Evolutionary conservation across 345 rosid species (phyloP), one percentile per base, ranked within the genome.

Genomic region (Citrus glauca): DNA sequence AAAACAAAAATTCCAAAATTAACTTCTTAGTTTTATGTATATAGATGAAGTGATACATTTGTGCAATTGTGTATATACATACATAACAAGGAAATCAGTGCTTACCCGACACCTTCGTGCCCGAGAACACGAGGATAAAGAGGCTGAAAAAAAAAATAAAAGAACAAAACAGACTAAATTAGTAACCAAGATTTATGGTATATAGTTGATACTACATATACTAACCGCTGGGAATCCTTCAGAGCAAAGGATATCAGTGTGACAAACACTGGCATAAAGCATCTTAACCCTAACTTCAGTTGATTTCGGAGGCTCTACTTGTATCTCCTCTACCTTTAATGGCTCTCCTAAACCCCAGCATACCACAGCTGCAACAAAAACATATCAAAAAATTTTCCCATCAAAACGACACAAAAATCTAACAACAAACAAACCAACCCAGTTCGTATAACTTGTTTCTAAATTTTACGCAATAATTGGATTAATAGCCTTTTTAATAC

Each of bases 81-180:
- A 13, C 33, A 32, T 32, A 27, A 27, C 27, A 19, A 30, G 33
- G 4, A 32, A 32, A 32, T 32, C 33, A 32, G 53, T 17, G 4
- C 82, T 82, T 50, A 91, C 97, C 97, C 95, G 17, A 89, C 93
- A 4, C 93, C 97, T 86, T 93, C 97, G 64, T 91, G 97, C n/a
- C 95, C 97, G 17, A 91, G 74, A 81, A 90, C 88, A 63, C 95
- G 87, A 85, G 93, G 95, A 56, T 82, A 93, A 64, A 87, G 85
- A 53, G 85, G 89, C 79, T 89, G 88, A 37, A 65, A 79, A 57
- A 38, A 57, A 38, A 42, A 0, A 32, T 24, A 37, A 42, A 1
- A 24, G 0, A 25, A n/a, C 4, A 71, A 24, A 1, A 19, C 50
- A 45, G 50, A 45, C 3, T 45, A 45, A 45, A 45, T 45, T 45